Base-by-base conservation (phyloP, 148 eudicot species). In the Chenopodium quinoa region DNA sequence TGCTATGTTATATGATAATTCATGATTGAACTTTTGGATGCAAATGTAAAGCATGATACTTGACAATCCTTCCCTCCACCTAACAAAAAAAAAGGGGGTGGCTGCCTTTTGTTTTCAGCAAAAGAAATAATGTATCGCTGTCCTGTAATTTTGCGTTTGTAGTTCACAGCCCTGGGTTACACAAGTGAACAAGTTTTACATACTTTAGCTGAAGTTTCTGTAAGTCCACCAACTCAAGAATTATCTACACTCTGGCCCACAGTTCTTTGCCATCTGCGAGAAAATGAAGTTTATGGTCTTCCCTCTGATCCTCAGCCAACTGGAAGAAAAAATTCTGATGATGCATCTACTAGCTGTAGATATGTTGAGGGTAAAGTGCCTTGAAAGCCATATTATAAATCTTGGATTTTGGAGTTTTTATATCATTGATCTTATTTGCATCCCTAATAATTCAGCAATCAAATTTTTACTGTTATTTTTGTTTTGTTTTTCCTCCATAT, bases 181-280 rank as follows among this genome's bases (percentile, higher is more conserved):
- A 75, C 91, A 72, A 83, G 73, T 80, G 91, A 93, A 76, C 88
- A 94, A 76, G 82, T 88, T 66, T 31, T 82, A 25, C 86, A 75
- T 77, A 97, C 91, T 81, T 86, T 85, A 58, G 70, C 79, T 27
- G 97, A 94, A 81, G 90, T 88, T 71, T 81, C 86, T 82, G 32
- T 46, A 79, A 64, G 88, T 79, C 86, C 89, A 6, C 84, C 74
- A 50, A 48, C 81, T 75, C 82, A 88, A 83, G 88, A 88, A 22
- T 63, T 85, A n/a, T 80, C 92, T 84, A 86, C 86, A 73, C 89
- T 90, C 32, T 90, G 97, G 93, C 92, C 88, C 17, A 83, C 90
- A 82, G 91, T 90, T 86, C 81, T 90, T 47, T 91, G 93, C 84
- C 88, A 78, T 78, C 85, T 95, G 85, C 75, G 85, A 82, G 96